Evolutionary conservation across 768 basidiomycete species (phyloP), one percentile per base, ranked within the genome.

Genomic region (Suillus discolor): DNA sequence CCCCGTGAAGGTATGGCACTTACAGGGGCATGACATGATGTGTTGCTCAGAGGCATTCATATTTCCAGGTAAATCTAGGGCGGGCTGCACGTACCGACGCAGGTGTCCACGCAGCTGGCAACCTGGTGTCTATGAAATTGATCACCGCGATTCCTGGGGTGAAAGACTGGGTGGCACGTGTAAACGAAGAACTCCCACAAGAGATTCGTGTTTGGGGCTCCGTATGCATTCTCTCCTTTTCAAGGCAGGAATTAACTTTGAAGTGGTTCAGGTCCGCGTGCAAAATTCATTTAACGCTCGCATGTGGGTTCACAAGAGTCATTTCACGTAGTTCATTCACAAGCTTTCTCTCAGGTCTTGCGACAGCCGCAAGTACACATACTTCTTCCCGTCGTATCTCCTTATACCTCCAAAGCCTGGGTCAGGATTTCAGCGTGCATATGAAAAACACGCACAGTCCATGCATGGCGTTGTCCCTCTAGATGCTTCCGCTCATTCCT

Each of bases 321-420:
- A 57, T 61, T n/a, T 68, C 6, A 39, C 36, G 45, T 47, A 42
- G 53, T 15, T 12, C 31, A 18, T 41, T 54, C 45, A 39, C 34
- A 28, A 39, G 28, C 54, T 64, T 49, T 23, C 28, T 62, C 0
- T 67, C 77, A 96, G 94, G 66, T 82, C 88, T 3, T 98, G 96
- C 79, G 96, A 98, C 74, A 97, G 96, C 67, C 87, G 97, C 66
- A 94, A 96, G 76, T 99, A 99, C 79, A 97, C 96, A 18, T 99
- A 99, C 78, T 93, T 93, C 79, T 91, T 99, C 69, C 97, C 97
- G 0, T 89, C 93, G 1, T 97, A 99, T 78, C 83, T 96, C 47
- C 84, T 99, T 62, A 85, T 99, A 34, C 95, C 97, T 1, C 96
- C 97, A 0, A 91, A 89, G 73, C 93, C 94, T 6, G 85, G 81